phyloP scores from a whole-genome alignment of 306 rosid species.

The Notholithocarpus densiflorus region DNA sequence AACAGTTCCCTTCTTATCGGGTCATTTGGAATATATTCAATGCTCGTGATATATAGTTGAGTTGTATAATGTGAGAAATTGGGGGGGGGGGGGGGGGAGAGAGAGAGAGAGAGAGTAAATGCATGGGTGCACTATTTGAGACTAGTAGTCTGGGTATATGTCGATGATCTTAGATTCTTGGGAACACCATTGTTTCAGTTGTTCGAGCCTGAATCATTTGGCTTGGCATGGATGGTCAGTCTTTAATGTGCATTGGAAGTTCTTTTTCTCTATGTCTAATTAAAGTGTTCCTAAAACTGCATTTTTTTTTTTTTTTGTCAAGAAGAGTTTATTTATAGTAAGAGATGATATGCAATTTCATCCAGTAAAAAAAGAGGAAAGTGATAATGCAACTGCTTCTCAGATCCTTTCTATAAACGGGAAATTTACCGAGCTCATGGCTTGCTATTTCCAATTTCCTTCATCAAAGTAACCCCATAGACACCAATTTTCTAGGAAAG shows the following conservation, averaged over 20 bases:
- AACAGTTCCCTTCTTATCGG: neutral
- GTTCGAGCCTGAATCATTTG: neutral
- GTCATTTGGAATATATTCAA: neutral
- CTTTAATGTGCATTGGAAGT: neutral
- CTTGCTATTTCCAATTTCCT: neutral
- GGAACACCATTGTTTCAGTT: neutral
- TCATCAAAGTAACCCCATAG: neutral
- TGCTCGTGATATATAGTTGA: neutral
- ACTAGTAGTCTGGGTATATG: neutral
- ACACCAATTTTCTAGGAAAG: neutral
- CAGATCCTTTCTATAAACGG: neutral
- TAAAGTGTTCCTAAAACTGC: neutral
- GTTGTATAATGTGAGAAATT: no score
- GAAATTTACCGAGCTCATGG: neutral
- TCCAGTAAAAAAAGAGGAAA: neutral
- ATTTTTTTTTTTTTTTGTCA: neutral
- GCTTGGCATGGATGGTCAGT: neutral
- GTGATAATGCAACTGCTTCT: neutral
- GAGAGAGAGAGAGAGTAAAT: neutral
- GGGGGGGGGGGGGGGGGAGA: no score
- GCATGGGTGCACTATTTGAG: neutral
- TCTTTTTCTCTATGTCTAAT: neutral
- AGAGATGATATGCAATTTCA: neutral
- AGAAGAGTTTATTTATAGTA: neutral
- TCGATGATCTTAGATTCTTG: neutral